phyloP scores from a whole-genome alignment of 2,329 filamentous ascomycete genomes.

The Endothia cerciana region DNA sequence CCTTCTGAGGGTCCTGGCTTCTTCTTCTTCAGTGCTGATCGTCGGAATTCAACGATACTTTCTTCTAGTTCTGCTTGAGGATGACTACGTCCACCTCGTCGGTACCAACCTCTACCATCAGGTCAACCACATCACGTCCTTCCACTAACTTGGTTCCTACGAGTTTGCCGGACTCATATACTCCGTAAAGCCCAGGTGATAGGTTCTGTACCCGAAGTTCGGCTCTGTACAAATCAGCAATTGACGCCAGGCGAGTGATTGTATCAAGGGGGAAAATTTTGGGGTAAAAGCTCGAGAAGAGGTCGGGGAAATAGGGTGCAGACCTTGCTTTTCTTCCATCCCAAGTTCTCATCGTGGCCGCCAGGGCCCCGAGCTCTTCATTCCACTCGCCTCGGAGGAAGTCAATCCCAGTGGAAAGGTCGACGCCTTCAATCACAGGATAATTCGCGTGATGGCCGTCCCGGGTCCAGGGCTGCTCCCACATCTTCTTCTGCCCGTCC shows the following conservation, averaged over 20 bases:
- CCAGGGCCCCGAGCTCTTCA: constrained; percentile 9
- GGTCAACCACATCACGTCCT: neutral
- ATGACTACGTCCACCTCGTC: constrained; percentile 17
- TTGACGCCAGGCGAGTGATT: neutral
- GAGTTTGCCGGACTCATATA: constrained; percentile 14
- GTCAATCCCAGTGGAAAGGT: constrained; percentile 14
- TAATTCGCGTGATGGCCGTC: constrained; percentile 26
- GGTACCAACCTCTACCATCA: constrained; percentile 6
- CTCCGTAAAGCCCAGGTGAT: constrained; percentile 12
- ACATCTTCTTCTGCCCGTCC: constrained; percentile 43
- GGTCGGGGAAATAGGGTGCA: neutral
- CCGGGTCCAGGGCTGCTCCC: constrained; percentile 37
- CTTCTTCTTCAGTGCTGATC: neutral
- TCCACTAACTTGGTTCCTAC: neutral
- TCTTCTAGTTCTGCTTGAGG: neutral
- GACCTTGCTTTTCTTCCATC: constrained; percentile 9
- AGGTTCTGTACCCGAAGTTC: constrained; percentile 12
- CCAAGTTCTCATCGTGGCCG: constrained; percentile 20
- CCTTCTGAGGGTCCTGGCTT: neutral
- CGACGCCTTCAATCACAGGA: constrained; percentile 11
- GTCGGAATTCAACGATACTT: neutral
- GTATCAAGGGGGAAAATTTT: neutral
- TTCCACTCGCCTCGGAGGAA: constrained; percentile 20
- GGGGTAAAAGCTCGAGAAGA: neutral
- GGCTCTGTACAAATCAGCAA: neutral